These are phyloP conservation scores for Ailanthus altissimus DNA, from an alignment of 345 rosid genomes.

Conservation along the genomic window DNA sequence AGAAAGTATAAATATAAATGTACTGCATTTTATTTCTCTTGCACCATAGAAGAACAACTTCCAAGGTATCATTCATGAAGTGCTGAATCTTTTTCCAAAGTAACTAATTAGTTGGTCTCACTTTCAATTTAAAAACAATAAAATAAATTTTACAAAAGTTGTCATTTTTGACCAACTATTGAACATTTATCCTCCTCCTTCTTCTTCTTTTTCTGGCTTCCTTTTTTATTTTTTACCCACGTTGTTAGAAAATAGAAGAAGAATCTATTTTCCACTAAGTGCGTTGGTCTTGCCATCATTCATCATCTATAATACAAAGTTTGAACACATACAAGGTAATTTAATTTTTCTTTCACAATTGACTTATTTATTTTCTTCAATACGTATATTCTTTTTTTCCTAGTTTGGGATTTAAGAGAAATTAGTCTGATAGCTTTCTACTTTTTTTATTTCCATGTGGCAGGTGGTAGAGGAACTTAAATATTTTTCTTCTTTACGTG, in stretches of 20 bases:
- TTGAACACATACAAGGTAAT: conserved; percentile 70
- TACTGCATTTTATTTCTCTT: neutral
- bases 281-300: conserved; percentile 69
- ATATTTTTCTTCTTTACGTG: conserved; percentile 84
- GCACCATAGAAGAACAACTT: neutral
- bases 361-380: neutral
- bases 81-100: neutral
- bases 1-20: neutral
- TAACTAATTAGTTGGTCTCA: neutral
- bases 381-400: neutral
- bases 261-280: conserved; percentile 68
- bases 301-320: conserved; percentile 48
- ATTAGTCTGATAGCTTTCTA: neutral
- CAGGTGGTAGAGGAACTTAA: conserved; percentile 74
- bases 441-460: conserved; percentile 5
- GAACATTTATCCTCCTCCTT: neutral
- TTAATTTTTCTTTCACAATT: conserved; percentile 10
- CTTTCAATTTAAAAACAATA: no score
- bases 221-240: conserved; percentile 2
- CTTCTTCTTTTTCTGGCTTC: neutral
- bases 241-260: conserved; percentile 60
- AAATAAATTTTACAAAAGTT: no score
- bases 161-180: no score
- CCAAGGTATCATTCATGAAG: neutral
- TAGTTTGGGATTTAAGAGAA: conserved; percentile 13